These are phyloP conservation scores for Amaranthus cruentus DNA, from an alignment of 148 eudicot genomes.

Conservation along the genomic window DNA sequence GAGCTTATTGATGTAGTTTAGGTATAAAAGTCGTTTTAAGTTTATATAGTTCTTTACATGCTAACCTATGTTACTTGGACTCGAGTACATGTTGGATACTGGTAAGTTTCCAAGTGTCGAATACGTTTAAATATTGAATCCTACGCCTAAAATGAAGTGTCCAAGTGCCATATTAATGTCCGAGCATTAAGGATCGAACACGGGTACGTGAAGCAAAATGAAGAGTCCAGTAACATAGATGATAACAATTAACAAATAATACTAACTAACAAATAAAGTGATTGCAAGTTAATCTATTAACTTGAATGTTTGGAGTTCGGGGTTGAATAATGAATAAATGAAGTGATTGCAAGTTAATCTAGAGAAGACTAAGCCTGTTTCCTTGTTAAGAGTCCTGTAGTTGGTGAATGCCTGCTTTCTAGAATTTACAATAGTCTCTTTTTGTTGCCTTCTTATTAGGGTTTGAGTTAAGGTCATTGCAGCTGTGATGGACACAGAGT, in stretches of 20 bases:
- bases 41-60: neutral
- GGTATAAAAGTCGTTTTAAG: neutral
- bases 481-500: slow-evolving; percentile 40
- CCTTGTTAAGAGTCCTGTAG: neutral
- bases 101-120: no score
- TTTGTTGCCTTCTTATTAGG: slow-evolving; percentile 11
- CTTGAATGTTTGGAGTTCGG: neutral
- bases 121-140: no score
- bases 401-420: neutral
- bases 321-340: neutral
- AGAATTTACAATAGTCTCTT: slow-evolving; percentile 1
- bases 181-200: no score
- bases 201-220: no score
- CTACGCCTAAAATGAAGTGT: no score
- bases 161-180: no score
- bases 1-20: neutral
- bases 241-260: no score
- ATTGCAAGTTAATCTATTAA: neutral
- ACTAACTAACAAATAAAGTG: neutral
- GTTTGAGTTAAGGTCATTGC: neutral
- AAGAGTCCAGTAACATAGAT: no score
- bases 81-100: no score
- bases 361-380: neutral
- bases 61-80: no score
- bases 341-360: neutral